Percentiles rank a stretch among this genome's conserved stretches.
Evolutionary conservation across 2,329 filamentous ascomycete genomes (phyloP).

Genomic region (Claviceps lovelessii): DNA sequence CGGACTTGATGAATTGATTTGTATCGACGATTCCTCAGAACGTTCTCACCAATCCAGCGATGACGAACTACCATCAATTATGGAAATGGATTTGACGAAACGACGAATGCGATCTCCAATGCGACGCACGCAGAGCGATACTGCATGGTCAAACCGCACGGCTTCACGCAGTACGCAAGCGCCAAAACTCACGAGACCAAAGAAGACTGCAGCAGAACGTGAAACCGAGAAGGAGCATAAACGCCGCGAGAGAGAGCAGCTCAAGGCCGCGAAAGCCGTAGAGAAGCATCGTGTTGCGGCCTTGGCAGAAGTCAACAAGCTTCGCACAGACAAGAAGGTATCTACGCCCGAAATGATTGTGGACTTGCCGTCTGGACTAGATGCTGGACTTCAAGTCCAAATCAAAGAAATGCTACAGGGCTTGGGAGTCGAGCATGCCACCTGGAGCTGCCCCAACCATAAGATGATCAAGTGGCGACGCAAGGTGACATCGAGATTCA

Average conservation of each 20-base stretch:
- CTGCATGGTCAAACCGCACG: slow-evolving; percentile 11
- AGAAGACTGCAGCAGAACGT: slow-evolving; percentile 3
- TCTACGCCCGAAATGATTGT: slow-evolving; percentile 67
- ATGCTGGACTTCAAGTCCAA: slow-evolving; percentile 30
- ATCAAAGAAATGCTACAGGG: slow-evolving; percentile 35
- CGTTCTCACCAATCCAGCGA: slow-evolving; percentile 24
- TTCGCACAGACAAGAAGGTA: slow-evolving; percentile 57
- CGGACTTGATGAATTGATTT: slow-evolving; percentile 15
- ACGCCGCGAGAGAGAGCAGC: slow-evolving; percentile 40
- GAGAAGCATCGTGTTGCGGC: slow-evolving; percentile 53
- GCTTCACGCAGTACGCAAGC: slow-evolving; percentile 19
- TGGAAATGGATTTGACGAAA: slow-evolving; percentile 22
- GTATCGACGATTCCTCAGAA: slow-evolving; percentile 21
- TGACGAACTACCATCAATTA: slow-evolving; percentile 36
- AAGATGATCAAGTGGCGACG: slow-evolving; percentile 53
- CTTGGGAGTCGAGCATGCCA: slow-evolving; percentile 31
- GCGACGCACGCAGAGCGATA: slow-evolving; percentile 19
- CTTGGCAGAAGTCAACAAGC: slow-evolving; percentile 58
- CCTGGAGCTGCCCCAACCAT: slow-evolving; percentile 31
- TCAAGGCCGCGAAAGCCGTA: slow-evolving; percentile 45
- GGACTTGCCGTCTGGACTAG: slow-evolving; percentile 46
- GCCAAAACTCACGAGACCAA: slow-evolving; percentile 34
- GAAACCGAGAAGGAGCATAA: slow-evolving; percentile 38
- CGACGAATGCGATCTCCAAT: slow-evolving; percentile 12
- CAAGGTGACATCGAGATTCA: slow-evolving; percentile 49